Base-by-base conservation (phyloP, 2,329 filamentous ascomycete species). In the Epichloe aotearoae region DNA sequence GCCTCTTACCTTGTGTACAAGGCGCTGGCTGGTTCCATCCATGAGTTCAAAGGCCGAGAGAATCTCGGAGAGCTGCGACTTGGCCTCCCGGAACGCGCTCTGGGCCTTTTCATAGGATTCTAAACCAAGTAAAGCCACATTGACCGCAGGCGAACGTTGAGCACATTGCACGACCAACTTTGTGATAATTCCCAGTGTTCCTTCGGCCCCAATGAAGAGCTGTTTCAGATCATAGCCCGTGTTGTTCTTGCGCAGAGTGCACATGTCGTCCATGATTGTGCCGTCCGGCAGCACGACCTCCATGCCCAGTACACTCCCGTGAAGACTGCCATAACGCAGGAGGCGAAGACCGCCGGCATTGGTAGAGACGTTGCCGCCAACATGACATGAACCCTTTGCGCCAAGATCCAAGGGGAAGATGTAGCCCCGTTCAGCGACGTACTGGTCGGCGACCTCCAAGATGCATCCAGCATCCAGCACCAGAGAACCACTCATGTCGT, bases 151-250 rank as follows among this genome's bases (percentile, higher is more conserved):
- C 19, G 89, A 86, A 17, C 88, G 80, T 63, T 90, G 89, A 1
- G 93, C 90, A 62, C 90, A 96, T 58, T 91, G 76, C 55, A 98
- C 85, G 3, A 89, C 90, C 38, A 97, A 77, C 45, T 80, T 90
- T 17, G 93, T 98, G 60, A 98, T 86, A 61, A 97, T 86, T 49
- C 93, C 93, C 55, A 97, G 85, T 5, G 93, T 97, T 23, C 93
- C 93, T 68, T 98, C 93, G 34, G 83, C 87, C 44, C 93, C 93
- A 61, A 98, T 95, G 66, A 98, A 96, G 37, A 96, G 78, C 69
- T 96, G 91, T 73, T 96, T 96, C 52, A 96, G 69, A 65, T 98
- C 94, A 69, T 97, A 98, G 30, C 93, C 93, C 2, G 93, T 98
- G 72, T 98, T 98, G 75, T 98, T 97, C 75, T 98, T 98, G 58